These are phyloP conservation scores for Lepidium aucheri DNA, from an alignment of 345 rosid genomes.

Conservation along the genomic window DNA sequence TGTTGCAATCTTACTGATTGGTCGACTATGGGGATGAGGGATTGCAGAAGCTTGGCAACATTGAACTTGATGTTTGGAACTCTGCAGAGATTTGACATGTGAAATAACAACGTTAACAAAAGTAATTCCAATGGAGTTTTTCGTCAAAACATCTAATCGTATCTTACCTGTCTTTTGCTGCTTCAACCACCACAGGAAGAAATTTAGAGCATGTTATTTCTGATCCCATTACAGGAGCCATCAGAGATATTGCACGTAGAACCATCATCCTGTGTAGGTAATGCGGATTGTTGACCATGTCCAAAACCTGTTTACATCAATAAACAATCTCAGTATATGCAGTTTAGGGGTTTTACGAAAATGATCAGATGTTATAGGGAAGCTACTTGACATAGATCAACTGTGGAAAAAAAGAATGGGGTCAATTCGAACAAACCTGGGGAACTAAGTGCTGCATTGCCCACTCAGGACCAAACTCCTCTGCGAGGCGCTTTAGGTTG, in stretches of 20 bases:
- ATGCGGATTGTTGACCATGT: conserved; percentile 69
- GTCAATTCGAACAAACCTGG: conserved; percentile 40
- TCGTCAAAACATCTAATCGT: neutral
- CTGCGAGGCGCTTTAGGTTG: conserved; percentile 81
- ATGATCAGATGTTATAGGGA: neutral
- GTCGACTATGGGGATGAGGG: conserved; percentile 76
- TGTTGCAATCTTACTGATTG: conserved; percentile 55
- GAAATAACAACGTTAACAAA: neutral
- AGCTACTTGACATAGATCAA: neutral
- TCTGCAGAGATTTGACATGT: conserved; percentile 34
- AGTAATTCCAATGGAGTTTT: neutral
- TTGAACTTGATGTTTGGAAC: conserved; percentile 95
- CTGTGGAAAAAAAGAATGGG: neutral
- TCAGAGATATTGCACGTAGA: conserved; percentile 72
- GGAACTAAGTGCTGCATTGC: conserved; percentile 83
- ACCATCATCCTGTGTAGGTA: conserved; percentile 90
- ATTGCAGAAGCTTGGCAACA: conserved; percentile 84
- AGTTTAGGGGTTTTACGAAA: neutral
- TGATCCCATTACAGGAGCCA: conserved; percentile 87
- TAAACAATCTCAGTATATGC: neutral
- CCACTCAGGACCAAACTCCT: conserved; percentile 88
- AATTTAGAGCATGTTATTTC: conserved; percentile 86
- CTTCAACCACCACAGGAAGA: conserved; percentile 63
- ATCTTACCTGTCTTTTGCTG: conserved; percentile 78
- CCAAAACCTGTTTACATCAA: conserved; percentile 55